Base-by-base conservation (phyloP, 306 rosid genomes). In the Dryas drummondii region DNA sequence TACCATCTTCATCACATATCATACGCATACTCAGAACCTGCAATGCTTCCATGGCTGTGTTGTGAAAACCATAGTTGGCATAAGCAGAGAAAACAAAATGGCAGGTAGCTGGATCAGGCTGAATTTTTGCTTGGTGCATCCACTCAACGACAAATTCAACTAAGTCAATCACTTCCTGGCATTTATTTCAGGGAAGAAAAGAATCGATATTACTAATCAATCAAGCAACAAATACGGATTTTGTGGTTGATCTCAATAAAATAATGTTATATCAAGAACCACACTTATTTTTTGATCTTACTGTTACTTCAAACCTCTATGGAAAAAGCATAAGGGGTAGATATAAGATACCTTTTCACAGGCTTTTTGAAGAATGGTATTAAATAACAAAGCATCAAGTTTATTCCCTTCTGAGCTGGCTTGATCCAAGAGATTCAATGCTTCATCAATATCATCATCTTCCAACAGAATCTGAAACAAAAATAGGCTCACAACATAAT, bases 151-250 rank as follows among this genome's bases (percentile, higher is more conserved):
- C 62, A 60, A 77, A 84, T 90, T 94, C 98, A 62, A 91, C 80
- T 51, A 91, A 82, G 79, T 90, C 92, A 17, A 94, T 79, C 90
- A 90, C 81, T 84, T 73, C 86, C 98, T 94, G 76, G 60, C 49
- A 78, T 58, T 41, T 58, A 65, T 72, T 59, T 63, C 9, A 73
- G 69, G 62, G 79, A 70, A 59, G 58, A 82, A 78, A 51, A 78
- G 14, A 37, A 2, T 7, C 3, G 17, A 45, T 3, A 19, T 13
- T 22, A 66, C 55, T 5, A 68, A 37, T 46, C 16, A 22, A 14
- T 47, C 7, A 17, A 10, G 40, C 57, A 74, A 55, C 7, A 13
- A 62, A n/a, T 27, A 27, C n/a, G 11, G 11, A 11, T 51, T 51
- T 12, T 51, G 55, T 27, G 37, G 37, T 4, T 51, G 55, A 51